Evolutionary conservation across 1,139 yeast species (phyloP).

Genomic region (Yamadazyma blattariae): DNA sequence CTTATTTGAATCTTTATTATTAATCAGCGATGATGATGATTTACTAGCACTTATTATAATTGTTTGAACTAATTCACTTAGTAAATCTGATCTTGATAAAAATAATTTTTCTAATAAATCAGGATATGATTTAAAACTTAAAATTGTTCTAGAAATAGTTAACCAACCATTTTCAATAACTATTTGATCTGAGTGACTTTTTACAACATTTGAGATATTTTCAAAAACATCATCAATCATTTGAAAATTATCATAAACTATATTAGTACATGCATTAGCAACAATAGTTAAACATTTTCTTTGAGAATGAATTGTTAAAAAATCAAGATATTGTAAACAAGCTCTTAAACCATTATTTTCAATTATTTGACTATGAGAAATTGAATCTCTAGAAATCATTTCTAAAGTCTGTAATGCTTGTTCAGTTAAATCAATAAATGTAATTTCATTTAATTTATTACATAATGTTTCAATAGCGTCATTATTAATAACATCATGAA

Average conservation of each 20-base stretch:
- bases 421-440: slow-evolving; percentile 88
- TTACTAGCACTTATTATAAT: slow-evolving; percentile 30
- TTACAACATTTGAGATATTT: slow-evolving; percentile 58
- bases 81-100: slow-evolving; percentile 23
- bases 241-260: slow-evolving; percentile 43
- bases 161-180: slow-evolving; percentile 72
- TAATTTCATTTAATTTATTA: slow-evolving; percentile 67
- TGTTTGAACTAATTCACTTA: slow-evolving; percentile 26
- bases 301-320: slow-evolving; percentile 87
- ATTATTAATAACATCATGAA: slow-evolving; percentile 60
- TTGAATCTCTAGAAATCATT: slow-evolving; percentile 57
- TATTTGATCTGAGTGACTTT: slow-evolving; percentile 54
- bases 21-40: slow-evolving; percentile 12
- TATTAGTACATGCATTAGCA: slow-evolving; percentile 65
- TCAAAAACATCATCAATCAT: slow-evolving; percentile 59
- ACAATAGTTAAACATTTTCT: slow-evolving; percentile 76
- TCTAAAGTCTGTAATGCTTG: slow-evolving; percentile 82
- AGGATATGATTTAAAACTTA: slow-evolving; percentile 48
- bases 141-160: slow-evolving; percentile 61
- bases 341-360: slow-evolving; percentile 63
- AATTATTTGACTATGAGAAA: slow-evolving; percentile 48
- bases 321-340: slow-evolving; percentile 76
- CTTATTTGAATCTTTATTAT: slow-evolving; percentile 14
- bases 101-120: slow-evolving; percentile 47
- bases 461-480: slow-evolving; percentile 70